Evolutionary conservation across 1,284 basidiomycete species (phyloP).

Genomic region (Cryptococcus jaspeensis): DNA sequence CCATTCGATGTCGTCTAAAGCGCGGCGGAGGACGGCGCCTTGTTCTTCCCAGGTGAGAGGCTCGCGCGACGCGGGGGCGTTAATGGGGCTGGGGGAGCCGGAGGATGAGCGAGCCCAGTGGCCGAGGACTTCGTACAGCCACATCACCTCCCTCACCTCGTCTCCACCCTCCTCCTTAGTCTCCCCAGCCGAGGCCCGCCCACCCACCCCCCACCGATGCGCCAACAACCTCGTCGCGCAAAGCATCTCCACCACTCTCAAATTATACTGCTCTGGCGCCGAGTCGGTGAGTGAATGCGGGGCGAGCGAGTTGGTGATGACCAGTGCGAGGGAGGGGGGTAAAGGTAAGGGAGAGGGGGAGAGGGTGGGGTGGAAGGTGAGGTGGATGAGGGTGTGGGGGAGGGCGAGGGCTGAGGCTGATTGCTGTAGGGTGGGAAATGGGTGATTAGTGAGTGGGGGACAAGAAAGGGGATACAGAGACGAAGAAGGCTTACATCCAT

Average conservation of each 20-base stretch:
- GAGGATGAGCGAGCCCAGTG: too few relatives aligned
- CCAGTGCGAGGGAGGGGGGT: constrained; percentile 57
- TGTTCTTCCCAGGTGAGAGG: constrained; percentile 11
- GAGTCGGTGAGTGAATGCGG: constrained; percentile 76
- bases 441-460: neutral
- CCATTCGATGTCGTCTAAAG: constrained; percentile 58
- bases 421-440: constrained; percentile 56
- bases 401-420: constrained; percentile 74
- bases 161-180: constrained; percentile 19
- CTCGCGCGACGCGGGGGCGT: too few relatives aligned
- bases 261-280: constrained; percentile 75
- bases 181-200: constrained; percentile 18
- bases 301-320: constrained; percentile 79
- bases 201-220: constrained; percentile 56
- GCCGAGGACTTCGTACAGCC: too few relatives aligned
- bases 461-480: neutral
- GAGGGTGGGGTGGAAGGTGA: constrained; percentile 76
- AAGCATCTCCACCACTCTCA: constrained; percentile 82
- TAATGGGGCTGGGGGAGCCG: too few relatives aligned
- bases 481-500: constrained; percentile 55
- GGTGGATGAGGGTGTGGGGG: constrained; percentile 69
- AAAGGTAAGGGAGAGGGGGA: constrained; percentile 58
- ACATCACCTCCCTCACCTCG: constrained; percentile 1
- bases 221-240: constrained; percentile 72
- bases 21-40: constrained; percentile 52